These are phyloP conservation scores for Avena sativa DNA, from an alignment of 176 grass and related monocot genomes.

Conservation along the genomic window DNA sequence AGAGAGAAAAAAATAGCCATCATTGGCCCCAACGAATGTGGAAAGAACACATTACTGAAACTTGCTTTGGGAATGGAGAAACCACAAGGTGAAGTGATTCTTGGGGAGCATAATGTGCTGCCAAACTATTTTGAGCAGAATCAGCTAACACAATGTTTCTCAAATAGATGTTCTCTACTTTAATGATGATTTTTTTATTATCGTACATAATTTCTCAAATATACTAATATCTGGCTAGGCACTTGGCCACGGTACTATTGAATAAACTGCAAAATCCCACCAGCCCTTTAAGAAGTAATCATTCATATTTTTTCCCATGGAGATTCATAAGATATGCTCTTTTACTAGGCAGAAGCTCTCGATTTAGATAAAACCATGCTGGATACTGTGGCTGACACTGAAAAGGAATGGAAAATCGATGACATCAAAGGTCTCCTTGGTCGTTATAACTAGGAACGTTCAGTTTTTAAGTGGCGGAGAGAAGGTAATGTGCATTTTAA, in stretches of 20 bases:
- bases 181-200: background rate
- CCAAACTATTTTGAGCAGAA: constrained; percentile 99
- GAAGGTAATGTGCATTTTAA: no score
- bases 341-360: constrained; percentile 90
- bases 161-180: background rate
- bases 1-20: constrained; percentile 87
- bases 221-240: background rate
- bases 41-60: constrained; percentile 89
- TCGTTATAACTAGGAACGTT: constrained; percentile 91
- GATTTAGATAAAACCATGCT: constrained; percentile 96
- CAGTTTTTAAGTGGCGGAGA: background rate
- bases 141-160: constrained; percentile 31
- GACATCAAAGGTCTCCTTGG: constrained; percentile 96
- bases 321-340: constrained; percentile 38
- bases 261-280: background rate
- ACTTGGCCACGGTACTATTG: background rate
- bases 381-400: constrained; percentile 84
- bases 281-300: constrained; percentile 2
- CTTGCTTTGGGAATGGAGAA: constrained; percentile 88
- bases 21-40: constrained; percentile 96
- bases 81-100: constrained; percentile 77
- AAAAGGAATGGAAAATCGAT: constrained; percentile 87
- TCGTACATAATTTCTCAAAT: background rate
- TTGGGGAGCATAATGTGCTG: constrained; percentile 92
- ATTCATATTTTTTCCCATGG: background rate